Evolutionary conservation across 306 rosid genomes (phyloP).

Genomic region (Amphicarpaea edgeworthii): DNA sequence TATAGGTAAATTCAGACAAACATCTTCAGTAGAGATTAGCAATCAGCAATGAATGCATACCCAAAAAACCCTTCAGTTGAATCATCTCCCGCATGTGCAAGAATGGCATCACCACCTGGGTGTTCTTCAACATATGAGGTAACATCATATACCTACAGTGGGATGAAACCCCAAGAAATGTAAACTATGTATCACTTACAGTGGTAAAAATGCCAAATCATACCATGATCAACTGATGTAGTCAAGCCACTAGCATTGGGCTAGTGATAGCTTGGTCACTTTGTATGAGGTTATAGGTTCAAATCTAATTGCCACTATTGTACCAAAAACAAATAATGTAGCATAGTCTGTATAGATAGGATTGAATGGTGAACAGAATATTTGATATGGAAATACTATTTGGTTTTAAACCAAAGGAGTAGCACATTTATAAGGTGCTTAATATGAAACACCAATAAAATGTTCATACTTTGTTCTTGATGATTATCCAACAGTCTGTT

Average conservation of each 20-base stretch:
- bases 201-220: conserved; percentile 10
- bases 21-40: conserved; percentile 6
- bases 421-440: conserved; percentile 7
- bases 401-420: conserved; percentile 35
- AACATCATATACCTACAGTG: conserved; percentile 80
- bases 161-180: conserved; percentile 30
- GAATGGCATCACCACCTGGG: conserved; percentile 98
- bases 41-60: conserved; percentile 46
- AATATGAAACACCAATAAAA: conserved; percentile 21
- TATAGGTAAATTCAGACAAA: conserved; percentile 17
- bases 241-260: neutral
- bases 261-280: neutral
- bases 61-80: conserved; percentile 87
- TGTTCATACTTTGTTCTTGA: conserved; percentile 75
- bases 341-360: conserved; percentile 30
- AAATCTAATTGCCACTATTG: neutral
- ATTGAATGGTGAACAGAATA: conserved; percentile 21
- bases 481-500: conserved; percentile 95
- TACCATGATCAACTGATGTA: conserved; percentile 23
- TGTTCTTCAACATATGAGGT: conserved; percentile 96
- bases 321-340: conserved; percentile 21
- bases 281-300: conserved; percentile 1
- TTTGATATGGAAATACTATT: conserved; percentile 12
- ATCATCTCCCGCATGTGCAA: conserved; percentile 90
- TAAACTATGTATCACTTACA: neutral